Evolutionary conservation across 164 flowering plant genomes (phyloP).

Genomic region (Nelumbo lutea): DNA sequence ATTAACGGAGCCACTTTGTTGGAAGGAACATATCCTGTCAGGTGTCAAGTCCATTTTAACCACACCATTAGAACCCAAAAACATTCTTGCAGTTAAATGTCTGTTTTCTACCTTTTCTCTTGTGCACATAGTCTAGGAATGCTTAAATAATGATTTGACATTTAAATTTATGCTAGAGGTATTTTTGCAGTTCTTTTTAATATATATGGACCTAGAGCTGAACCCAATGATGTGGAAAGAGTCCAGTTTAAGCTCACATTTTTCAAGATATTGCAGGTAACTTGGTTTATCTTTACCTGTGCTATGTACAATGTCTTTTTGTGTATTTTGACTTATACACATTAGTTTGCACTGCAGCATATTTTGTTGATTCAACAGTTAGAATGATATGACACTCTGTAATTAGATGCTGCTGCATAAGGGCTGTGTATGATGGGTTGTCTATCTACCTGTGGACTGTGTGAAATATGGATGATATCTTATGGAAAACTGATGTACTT

Average conservation of each 20-base stretch:
- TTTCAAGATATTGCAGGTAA: conserved; percentile 76
- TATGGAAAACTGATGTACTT: neutral
- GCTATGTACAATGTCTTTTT: neutral
- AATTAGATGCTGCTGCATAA: neutral
- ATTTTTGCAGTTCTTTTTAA: conserved; percentile 75
- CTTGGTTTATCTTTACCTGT: neutral
- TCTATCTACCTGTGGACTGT: neutral
- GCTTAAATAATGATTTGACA: neutral
- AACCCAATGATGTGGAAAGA: conserved; percentile 64
- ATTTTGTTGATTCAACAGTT: neutral
- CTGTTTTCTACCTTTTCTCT: neutral
- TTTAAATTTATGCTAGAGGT: neutral
- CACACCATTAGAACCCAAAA: neutral
- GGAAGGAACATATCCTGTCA: too few relatives aligned
- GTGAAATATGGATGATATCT: neutral
- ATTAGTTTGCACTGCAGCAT: neutral
- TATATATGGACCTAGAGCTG: conserved; percentile 94
- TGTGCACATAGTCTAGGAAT: neutral
- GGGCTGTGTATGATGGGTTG: neutral
- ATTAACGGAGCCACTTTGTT: neutral
- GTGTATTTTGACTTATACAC: neutral
- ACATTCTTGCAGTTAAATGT: neutral
- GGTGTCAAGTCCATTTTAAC: neutral
- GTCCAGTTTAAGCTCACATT: conserved; percentile 63
- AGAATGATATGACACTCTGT: neutral